Percentiles rank a stretch among this genome's conserved stretches.
phyloP scores from a whole-genome alignment of 306 rosid genomes.

The Trichosanthes cucumerina region DNA sequence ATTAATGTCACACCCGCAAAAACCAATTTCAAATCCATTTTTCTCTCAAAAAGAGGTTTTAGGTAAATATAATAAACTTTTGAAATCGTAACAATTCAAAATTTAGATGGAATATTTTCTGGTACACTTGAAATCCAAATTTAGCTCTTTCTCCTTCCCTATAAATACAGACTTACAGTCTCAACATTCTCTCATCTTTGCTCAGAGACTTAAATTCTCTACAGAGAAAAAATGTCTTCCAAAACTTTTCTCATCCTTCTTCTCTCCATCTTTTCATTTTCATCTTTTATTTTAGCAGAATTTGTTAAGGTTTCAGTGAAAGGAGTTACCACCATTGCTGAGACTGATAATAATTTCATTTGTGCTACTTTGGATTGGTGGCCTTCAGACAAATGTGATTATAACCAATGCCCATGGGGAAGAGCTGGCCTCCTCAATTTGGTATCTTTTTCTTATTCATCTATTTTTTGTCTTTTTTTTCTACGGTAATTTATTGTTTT shows the following conservation, averaged over 20 bases:
- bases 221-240: background rate
- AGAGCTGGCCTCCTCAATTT: slow-evolving; percentile 33
- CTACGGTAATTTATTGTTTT: background rate
- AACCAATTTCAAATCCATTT: no score
- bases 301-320: slow-evolving; percentile 24
- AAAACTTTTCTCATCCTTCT: background rate
- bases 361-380: slow-evolving; percentile 76
- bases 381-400: slow-evolving; percentile 52
- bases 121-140: background rate
- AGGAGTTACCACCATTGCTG: slow-evolving; percentile 29
- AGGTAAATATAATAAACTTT: no score
- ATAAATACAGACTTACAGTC: background rate
- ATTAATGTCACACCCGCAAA: no score
- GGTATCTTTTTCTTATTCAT: slow-evolving; percentile 13
- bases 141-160: background rate
- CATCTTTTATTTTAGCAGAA: slow-evolving; percentile 13
- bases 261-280: slow-evolving; percentile 4
- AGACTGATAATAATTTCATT: slow-evolving; percentile 39
- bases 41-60: no score
- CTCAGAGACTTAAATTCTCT: background rate
- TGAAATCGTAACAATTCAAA: no score
- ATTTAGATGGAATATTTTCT: no score
- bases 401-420: slow-evolving; percentile 49
- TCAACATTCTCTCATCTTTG: background rate
- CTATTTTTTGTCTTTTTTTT: background rate